Conservation (phyloP, 306 rosid genomes). For the Vicia sativa region DNA sequence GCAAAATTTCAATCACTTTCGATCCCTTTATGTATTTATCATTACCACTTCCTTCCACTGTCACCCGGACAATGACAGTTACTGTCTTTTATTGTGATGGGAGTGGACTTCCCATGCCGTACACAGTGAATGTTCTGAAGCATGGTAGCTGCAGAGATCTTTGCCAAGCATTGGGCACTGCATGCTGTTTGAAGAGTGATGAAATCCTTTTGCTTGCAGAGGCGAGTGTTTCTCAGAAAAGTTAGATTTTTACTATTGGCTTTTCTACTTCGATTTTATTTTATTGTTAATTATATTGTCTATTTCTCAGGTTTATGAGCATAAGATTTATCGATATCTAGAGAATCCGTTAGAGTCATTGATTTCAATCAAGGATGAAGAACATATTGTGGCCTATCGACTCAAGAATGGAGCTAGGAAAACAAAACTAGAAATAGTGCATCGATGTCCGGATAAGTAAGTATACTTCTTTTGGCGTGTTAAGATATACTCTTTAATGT, state of each 20-base stretch:
- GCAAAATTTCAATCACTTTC: conserved; percentile 92
- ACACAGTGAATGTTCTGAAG: conserved; percentile 68
- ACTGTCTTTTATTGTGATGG: conserved; percentile 89
- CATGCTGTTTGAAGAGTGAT: conserved; percentile 89
- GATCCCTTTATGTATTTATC: conserved; percentile 99
- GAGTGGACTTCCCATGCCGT: conserved; percentile 88
- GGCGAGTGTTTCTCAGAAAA: conserved; percentile 50
- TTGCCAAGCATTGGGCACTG: conserved; percentile 58
- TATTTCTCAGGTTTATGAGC: conserved; percentile 69
- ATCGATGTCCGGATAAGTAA: conserved; percentile 77
- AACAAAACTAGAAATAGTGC: conserved; percentile 77
- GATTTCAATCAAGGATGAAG: conserved; percentile 84
- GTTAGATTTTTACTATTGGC: conserved; percentile 12
- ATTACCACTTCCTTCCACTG: conserved; percentile 91
- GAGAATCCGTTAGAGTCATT: conserved; percentile 69
- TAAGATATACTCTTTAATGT: conserved; percentile 10
- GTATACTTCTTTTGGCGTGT: conserved; percentile 42
- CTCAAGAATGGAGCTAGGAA: conserved; percentile 57
- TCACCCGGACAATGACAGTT: conserved; percentile 75
- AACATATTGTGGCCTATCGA: conserved; percentile 86
- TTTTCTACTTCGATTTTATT: conserved; percentile 25
- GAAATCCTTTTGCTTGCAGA: conserved; percentile 94
- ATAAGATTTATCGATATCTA: conserved; percentile 71
- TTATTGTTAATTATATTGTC: conserved; percentile 35
- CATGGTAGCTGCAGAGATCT: conserved; percentile 82